Evolutionary conservation across 768 basidiomycete genomes (phyloP).

Genomic region (Tricholoma terreum): DNA sequence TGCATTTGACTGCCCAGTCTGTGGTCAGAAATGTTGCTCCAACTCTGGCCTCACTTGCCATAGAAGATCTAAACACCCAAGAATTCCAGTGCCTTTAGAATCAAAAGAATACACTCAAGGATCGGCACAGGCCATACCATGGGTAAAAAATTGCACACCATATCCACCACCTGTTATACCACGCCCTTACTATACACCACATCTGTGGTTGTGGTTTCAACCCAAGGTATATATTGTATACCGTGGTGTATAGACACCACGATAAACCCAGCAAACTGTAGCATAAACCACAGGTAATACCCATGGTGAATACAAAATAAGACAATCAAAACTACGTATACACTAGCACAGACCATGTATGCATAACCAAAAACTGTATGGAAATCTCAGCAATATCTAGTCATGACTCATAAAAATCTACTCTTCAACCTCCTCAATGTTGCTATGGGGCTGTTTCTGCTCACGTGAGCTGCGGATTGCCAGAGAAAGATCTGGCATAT

Average conservation of each 20-base stretch:
- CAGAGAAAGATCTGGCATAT: not conserved
- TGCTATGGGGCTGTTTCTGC: not conserved
- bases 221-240: not conserved
- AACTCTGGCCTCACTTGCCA: conserved; percentile 7
- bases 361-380: not conserved
- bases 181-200: no score
- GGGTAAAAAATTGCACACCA: no score
- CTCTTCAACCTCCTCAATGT: not conserved
- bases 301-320: not conserved
- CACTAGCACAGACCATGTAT: no score
- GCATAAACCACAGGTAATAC: not conserved
- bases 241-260: not conserved
- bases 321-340: not conserved
- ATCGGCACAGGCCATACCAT: no score
- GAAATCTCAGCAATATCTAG: not conserved
- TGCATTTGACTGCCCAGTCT: no score
- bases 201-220: no score
- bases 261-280: not conserved
- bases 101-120: conserved; percentile 1
- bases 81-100: conserved; percentile 1
- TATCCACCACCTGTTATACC: no score
- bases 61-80: conserved; percentile 2
- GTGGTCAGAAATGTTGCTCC: no score
- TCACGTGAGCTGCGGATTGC: not conserved
- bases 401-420: not conserved